Evolutionary conservation across 768 basidiomycete genomes (phyloP).

Genomic region (Boletus vinaceobasis): DNA sequence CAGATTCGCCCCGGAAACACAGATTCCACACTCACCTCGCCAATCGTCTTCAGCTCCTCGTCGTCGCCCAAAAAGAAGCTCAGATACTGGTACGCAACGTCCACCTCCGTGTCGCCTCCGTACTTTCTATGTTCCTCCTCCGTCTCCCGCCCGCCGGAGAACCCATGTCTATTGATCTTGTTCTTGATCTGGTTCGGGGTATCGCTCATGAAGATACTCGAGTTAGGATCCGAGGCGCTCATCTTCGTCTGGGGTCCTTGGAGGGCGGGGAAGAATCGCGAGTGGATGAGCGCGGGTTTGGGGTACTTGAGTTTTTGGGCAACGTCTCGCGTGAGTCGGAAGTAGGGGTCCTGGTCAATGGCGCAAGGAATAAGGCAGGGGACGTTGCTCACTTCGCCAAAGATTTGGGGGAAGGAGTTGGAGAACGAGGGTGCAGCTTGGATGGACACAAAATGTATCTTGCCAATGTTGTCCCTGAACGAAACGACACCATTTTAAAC

Average conservation of each 20-base stretch:
- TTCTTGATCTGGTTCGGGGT: conserved; percentile 92
- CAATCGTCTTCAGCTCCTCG: conserved; percentile 73
- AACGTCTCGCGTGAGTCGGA: conserved; percentile 95
- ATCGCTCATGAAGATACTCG: conserved; percentile 95
- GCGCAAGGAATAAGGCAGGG: conserved; percentile 97
- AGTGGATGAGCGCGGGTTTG: conserved; percentile 88
- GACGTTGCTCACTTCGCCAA: conserved; percentile 74
- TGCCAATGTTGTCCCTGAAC: conserved; percentile 92
- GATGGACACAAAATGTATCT: conserved; percentile 92
- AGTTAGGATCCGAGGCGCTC: conserved; percentile 93
- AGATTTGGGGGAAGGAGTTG: conserved; percentile 98
- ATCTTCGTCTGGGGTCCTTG: conserved; percentile 99
- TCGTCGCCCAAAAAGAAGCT: conserved; percentile 96
- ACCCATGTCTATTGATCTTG: conserved; percentile 94
- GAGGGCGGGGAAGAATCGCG: conserved; percentile 97
- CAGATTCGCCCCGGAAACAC: no score
- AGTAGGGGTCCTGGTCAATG: conserved; percentile 97
- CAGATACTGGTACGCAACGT: conserved; percentile 93
- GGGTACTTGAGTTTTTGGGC: conserved; percentile 93
- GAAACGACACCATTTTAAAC: background rate
- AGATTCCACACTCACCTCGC: conserved; percentile 47
- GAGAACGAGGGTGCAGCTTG: conserved; percentile 97
- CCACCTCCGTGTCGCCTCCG: conserved; percentile 93
- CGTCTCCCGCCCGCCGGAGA: conserved; percentile 94
- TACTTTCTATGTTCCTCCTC: conserved; percentile 87